A percentile compares a stretch with the other conserved stretches of the same genome.
phyloP scores from a whole-genome alignment of 192 early-diverging fungal species.

The Spizellomyces punctatus region DNA sequence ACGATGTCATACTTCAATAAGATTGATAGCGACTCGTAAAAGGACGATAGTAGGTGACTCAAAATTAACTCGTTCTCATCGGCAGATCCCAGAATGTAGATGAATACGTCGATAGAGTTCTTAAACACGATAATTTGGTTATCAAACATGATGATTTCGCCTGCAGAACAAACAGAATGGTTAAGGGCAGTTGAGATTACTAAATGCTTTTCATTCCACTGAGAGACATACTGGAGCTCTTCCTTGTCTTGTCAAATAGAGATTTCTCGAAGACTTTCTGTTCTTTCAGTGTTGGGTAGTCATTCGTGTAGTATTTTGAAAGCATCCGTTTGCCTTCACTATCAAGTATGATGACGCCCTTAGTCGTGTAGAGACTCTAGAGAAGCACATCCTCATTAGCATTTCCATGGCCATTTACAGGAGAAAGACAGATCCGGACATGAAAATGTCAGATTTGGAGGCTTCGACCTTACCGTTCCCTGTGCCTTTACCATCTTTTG shows the following conservation, averaged over 20 bases:
- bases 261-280: slow-evolving; percentile 91
- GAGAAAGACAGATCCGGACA: neutral
- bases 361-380: slow-evolving; percentile 76
- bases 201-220: neutral
- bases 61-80: slow-evolving; percentile 97
- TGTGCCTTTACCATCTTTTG: neutral
- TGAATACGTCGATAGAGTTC: slow-evolving; percentile 81
- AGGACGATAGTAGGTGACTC: slow-evolving; percentile 71
- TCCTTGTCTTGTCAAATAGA: slow-evolving; percentile 90
- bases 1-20: slow-evolving; percentile 70
- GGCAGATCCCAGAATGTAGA: slow-evolving; percentile 86
- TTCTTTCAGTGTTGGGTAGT: slow-evolving; percentile 72
- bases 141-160: slow-evolving; percentile 93
- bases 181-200: neutral
- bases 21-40: slow-evolving; percentile 83
- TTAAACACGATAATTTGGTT: slow-evolving; percentile 89
- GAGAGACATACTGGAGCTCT: slow-evolving; percentile 59
- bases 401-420: neutral
- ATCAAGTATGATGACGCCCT: slow-evolving; percentile 91
- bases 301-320: slow-evolving; percentile 85
- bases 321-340: slow-evolving; percentile 88
- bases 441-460: too few relatives aligned
- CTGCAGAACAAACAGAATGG: slow-evolving; percentile 35
- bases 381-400: neutral
- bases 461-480: neutral